Percentiles rank a stretch among this genome's conserved stretches.
Conservation (phyloP, 768 basidiomycete species). For the Xerocomellus amylosporus region DNA sequence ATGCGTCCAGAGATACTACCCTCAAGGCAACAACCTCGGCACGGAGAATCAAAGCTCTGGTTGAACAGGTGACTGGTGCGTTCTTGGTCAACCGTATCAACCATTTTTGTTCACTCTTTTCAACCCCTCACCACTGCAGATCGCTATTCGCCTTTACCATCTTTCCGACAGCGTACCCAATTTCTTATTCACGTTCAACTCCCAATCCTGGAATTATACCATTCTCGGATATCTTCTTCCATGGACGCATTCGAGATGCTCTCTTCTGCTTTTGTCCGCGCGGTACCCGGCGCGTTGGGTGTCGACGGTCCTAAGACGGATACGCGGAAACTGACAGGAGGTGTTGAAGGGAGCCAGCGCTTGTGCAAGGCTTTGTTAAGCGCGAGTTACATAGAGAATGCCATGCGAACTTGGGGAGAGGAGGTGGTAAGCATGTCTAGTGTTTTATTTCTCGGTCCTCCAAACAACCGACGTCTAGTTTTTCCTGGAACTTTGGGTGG, state of each 20-base stretch:
- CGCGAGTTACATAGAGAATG: slow-evolving; percentile 65
- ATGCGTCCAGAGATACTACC: slow-evolving; percentile 30
- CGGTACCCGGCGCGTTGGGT: slow-evolving; percentile 87
- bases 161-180: slow-evolving; percentile 68
- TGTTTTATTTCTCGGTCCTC: not conserved
- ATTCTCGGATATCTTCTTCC: slow-evolving; percentile 73
- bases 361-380: slow-evolving; percentile 86
- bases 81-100: not conserved
- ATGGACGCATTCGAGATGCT: slow-evolving; percentile 93
- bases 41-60: slow-evolving; percentile 73
- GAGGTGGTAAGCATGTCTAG: slow-evolving; percentile 62
- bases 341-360: slow-evolving; percentile 78
- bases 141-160: slow-evolving; percentile 87
- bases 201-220: slow-evolving; percentile 77
- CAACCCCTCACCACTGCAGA: slow-evolving; percentile 42
- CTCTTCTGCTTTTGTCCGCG: slow-evolving; percentile 82
- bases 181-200: slow-evolving; percentile 87
- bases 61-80: slow-evolving; percentile 90
- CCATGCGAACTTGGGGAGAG: slow-evolving; percentile 84
- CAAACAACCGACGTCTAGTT: slow-evolving; percentile 50
- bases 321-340: slow-evolving; percentile 67
- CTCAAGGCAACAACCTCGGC: slow-evolving; percentile 80
- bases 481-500: slow-evolving; percentile 87
- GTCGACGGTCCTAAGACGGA: slow-evolving; percentile 47
- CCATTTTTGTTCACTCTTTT: not conserved